Conservation (phyloP, 202 grass and related monocot genomes). For the Musa balbisiana region DNA sequence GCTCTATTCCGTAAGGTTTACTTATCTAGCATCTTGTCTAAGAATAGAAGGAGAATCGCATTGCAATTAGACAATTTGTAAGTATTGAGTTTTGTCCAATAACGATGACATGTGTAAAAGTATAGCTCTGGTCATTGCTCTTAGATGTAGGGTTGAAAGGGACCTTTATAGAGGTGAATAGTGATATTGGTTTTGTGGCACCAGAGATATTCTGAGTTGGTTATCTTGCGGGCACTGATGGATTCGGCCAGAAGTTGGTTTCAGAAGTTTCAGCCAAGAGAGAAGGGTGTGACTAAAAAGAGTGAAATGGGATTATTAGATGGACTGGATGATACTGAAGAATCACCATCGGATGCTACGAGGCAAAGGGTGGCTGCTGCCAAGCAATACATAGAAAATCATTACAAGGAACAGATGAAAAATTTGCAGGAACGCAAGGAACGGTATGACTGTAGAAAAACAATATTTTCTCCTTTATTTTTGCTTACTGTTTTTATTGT, state of each 20-base stretch:
- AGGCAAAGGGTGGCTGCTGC: slow-evolving; percentile 66
- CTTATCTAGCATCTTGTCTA: neutral
- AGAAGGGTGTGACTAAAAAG: slow-evolving; percentile 77
- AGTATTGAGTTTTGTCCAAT: neutral
- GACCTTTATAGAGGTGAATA: neutral
- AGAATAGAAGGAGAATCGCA: neutral
- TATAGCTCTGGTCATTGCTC: neutral
- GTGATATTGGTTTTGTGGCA: neutral
- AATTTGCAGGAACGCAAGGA: slow-evolving; percentile 84
- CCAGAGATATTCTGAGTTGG: neutral
- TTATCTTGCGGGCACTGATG: slow-evolving; percentile 35
- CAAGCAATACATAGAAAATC: slow-evolving; percentile 98
- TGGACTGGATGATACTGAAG: slow-evolving; percentile 53
- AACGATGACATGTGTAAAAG: no score
- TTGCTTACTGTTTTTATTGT: neutral
- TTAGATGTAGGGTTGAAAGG: neutral
- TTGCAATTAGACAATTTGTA: neutral
- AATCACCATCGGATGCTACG: slow-evolving; percentile 70
- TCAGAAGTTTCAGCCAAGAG: slow-evolving; percentile 75
- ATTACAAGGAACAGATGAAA: slow-evolving; percentile 96
- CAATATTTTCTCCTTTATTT: neutral
- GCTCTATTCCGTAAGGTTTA: neutral
- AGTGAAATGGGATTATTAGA: slow-evolving; percentile 62
- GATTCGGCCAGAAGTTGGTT: slow-evolving; percentile 92
- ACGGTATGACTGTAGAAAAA: slow-evolving; percentile 32